Evolutionary conservation across 805 yeast genomes (phyloP).

Genomic region (Wickerhamiella occidentalis): DNA sequence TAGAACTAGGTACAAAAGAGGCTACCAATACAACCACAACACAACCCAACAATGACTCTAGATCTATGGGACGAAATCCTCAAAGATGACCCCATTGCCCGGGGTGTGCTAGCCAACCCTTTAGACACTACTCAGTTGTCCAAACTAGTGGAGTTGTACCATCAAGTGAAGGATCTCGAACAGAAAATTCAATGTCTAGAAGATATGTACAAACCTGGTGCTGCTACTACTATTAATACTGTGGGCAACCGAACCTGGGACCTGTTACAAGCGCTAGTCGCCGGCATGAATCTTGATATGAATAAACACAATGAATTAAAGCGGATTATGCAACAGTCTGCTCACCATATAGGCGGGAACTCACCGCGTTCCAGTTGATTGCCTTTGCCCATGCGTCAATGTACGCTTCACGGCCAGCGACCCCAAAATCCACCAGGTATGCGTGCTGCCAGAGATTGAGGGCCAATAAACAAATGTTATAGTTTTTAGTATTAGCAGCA

Average conservation of each 20-base stretch:
- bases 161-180: neutral
- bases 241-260: constrained; percentile 5
- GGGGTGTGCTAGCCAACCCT: neutral
- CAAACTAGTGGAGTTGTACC: neutral
- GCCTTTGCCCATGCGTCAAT: constrained; percentile 64
- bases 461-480: constrained; percentile 54
- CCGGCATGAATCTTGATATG: constrained; percentile 2
- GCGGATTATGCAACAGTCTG: constrained; percentile 13
- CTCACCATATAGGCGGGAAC: constrained; percentile 17
- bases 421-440: constrained; percentile 75
- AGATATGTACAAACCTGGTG: neutral
- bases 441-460: constrained; percentile 84
- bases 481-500: constrained; percentile 21
- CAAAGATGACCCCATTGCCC: neutral
- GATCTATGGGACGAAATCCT: neutral
- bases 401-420: constrained; percentile 56
- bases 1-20: too few species aligned
- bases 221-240: neutral
- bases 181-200: neutral
- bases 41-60: too few species aligned
- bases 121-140: neutral
- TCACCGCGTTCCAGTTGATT: constrained; percentile 59
- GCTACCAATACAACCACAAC: too few species aligned
- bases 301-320: neutral
- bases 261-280: constrained; percentile 8